Conservation (phyloP, 2,329 filamentous ascomycete species). For the Beauveria australis region DNA sequence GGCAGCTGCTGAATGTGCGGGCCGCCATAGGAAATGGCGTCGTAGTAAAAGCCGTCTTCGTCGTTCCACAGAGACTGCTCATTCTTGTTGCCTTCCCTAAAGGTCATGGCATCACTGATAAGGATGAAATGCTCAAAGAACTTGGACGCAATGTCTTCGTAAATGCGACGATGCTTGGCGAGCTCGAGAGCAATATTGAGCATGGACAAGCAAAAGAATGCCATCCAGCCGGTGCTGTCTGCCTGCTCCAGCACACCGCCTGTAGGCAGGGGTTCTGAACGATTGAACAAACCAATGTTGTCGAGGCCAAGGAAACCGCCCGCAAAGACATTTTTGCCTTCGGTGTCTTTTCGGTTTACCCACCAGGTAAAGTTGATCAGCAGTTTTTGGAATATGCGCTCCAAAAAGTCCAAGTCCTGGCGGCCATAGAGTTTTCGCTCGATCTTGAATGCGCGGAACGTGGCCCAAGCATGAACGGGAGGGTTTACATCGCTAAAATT, state of each 20-base stretch:
- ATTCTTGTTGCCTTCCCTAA: slow-evolving; percentile 58
- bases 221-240: slow-evolving; percentile 98
- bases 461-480: slow-evolving; percentile 92
- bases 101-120: slow-evolving; percentile 95
- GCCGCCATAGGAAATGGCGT: slow-evolving; percentile 92
- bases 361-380: slow-evolving; percentile 98
- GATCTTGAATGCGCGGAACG: slow-evolving; percentile 95
- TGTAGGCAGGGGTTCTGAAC: slow-evolving; percentile 88
- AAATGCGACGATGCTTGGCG: slow-evolving; percentile 88
- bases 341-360: slow-evolving; percentile 92
- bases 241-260: slow-evolving; percentile 92
- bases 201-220: slow-evolving; percentile 94
- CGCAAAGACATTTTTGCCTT: slow-evolving; percentile 96
- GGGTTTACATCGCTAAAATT: slow-evolving; percentile 97
- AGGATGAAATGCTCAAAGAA: slow-evolving; percentile 99
- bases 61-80: slow-evolving; percentile 94
- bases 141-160: slow-evolving; percentile 95
- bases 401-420: slow-evolving; percentile 90
- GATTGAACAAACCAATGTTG: slow-evolving; percentile 96
- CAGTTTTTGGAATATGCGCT: slow-evolving; percentile 93
- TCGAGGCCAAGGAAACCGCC: slow-evolving; percentile 92
- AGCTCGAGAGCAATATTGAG: slow-evolving; percentile 92
- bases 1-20: slow-evolving; percentile 90
- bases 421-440: slow-evolving; percentile 95
- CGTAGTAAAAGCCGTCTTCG: slow-evolving; percentile 95